phyloP scores from a whole-genome alignment of 2,329 filamentous ascomycete genomes.

The Biscogniauxia sp. region DNA sequence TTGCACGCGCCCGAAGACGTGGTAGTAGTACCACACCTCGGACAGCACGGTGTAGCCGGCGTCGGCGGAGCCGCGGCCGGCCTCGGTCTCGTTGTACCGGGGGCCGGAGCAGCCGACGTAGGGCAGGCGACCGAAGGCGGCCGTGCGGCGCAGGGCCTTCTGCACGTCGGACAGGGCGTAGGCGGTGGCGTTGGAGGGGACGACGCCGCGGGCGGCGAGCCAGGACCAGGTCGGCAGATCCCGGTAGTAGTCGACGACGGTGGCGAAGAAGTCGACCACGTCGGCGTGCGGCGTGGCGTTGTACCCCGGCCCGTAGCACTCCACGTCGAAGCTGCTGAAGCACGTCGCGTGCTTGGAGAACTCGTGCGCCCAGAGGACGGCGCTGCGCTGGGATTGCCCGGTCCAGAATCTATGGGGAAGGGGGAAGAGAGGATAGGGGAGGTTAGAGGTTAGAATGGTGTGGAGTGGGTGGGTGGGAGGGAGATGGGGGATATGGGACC shows the following conservation, averaged over 20 bases:
- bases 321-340: constrained; percentile 62
- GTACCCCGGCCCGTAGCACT: constrained; percentile 63
- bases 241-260: constrained; percentile 55
- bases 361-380: constrained; percentile 64
- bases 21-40: constrained; percentile 67
- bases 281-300: constrained; percentile 51
- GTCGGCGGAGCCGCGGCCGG: constrained; percentile 53
- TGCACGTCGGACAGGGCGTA: constrained; percentile 56
- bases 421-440: constrained; percentile 15
- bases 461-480: too few relatives aligned
- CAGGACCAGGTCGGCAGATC: constrained; percentile 59
- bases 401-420: constrained; percentile 50
- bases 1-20: constrained; percentile 58
- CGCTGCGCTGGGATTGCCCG: constrained; percentile 53
- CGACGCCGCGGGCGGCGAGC: constrained; percentile 53
- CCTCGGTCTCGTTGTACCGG: constrained; percentile 57
- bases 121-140: constrained; percentile 51
- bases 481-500: background rate
- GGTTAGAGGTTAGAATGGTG: constrained; percentile 24
- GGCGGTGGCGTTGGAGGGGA: constrained; percentile 55
- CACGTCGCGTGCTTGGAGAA: constrained; percentile 69
- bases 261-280: constrained; percentile 63
- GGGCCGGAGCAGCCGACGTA: constrained; percentile 63
- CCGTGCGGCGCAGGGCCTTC: constrained; percentile 39
- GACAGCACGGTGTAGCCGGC: constrained; percentile 55